These are phyloP conservation scores for Nephelium lappaceum DNA, from an alignment of 345 rosid genomes.

Conservation along the genomic window DNA sequence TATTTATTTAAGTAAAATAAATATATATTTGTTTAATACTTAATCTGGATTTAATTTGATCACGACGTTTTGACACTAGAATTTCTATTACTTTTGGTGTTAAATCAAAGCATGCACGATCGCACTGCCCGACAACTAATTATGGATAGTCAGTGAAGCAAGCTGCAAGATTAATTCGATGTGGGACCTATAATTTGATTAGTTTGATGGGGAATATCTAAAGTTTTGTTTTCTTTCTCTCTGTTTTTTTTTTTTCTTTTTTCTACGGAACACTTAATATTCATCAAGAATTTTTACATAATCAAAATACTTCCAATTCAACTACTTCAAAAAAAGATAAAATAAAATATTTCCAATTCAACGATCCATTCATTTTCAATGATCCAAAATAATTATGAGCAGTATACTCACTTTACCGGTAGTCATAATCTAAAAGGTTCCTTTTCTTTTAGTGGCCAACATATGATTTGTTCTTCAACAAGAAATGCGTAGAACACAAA, in stretches of 20 bases:
- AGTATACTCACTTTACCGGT: too few species aligned
- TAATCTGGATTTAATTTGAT: too few species aligned
- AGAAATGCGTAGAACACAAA: too few species aligned
- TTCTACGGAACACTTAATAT: too few species aligned
- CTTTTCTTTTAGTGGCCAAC: not conserved
- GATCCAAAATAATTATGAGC: not conserved
- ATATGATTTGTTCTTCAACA: slow-evolving; percentile 4
- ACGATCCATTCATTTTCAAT: not conserved
- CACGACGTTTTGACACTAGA: too few species aligned
- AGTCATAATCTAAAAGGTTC: not conserved
- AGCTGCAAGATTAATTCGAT: slow-evolving; percentile 10
- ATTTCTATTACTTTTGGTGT: not conserved
- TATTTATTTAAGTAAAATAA: too few species aligned
- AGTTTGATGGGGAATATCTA: slow-evolving; percentile 10
- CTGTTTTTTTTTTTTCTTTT: too few species aligned
- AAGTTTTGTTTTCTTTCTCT: too few species aligned
- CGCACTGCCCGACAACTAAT: slow-evolving; percentile 20
- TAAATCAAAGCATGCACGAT: slow-evolving; percentile 8
- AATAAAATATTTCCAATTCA: not conserved
- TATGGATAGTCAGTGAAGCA: slow-evolving; percentile 30
- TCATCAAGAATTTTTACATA: not conserved
- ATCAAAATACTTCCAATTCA: not conserved
- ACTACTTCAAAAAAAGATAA: too few species aligned
- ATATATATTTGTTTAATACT: too few species aligned
- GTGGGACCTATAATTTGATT: slow-evolving; percentile 28